phyloP scores from a whole-genome alignment of 2,329 filamentous ascomycete genomes.

The Xylariaceae sp. region DNA sequence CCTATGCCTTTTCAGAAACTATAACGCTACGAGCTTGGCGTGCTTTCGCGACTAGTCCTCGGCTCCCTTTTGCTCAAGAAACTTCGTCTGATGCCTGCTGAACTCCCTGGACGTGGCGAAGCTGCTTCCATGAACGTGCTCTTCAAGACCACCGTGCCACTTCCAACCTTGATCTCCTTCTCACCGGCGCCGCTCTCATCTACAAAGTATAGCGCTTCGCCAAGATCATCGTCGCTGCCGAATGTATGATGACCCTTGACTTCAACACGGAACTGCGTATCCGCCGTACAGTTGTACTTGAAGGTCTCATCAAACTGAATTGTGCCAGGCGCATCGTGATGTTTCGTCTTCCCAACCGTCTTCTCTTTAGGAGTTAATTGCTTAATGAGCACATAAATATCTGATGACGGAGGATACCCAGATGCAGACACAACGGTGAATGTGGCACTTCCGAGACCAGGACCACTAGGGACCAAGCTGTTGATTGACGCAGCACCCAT shows the following conservation, averaged over 20 bases:
- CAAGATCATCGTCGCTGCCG: constrained; percentile 80
- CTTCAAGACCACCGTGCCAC: constrained; percentile 73
- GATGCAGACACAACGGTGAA: constrained; percentile 81
- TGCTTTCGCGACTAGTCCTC: constrained; percentile 35
- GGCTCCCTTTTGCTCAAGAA: constrained; percentile 38
- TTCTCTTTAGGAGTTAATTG: constrained; percentile 74
- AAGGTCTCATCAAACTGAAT: constrained; percentile 80
- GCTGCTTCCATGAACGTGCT: constrained; percentile 69
- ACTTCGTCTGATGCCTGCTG: constrained; percentile 34
- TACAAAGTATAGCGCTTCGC: constrained; percentile 89
- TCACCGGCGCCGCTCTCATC: constrained; percentile 76
- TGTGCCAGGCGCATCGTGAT: constrained; percentile 75
- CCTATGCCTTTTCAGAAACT: too few relatives aligned
- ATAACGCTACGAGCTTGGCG: constrained; percentile 31
- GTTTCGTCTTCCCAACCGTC: constrained; percentile 89
- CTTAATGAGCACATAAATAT: constrained; percentile 78
- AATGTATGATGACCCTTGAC: constrained; percentile 88
- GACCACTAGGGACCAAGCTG: constrained; percentile 64
- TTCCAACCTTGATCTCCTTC: constrained; percentile 76
- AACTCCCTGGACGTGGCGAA: constrained; percentile 28
- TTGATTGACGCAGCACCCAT: constrained; percentile 69
- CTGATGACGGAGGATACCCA: constrained; percentile 76
- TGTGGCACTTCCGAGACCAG: constrained; percentile 74
- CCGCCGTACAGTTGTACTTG: constrained; percentile 77
- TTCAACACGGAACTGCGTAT: constrained; percentile 83